Base-by-base conservation (phyloP, 208 protist genomes). In the Leishmania gerbilli region DNA sequence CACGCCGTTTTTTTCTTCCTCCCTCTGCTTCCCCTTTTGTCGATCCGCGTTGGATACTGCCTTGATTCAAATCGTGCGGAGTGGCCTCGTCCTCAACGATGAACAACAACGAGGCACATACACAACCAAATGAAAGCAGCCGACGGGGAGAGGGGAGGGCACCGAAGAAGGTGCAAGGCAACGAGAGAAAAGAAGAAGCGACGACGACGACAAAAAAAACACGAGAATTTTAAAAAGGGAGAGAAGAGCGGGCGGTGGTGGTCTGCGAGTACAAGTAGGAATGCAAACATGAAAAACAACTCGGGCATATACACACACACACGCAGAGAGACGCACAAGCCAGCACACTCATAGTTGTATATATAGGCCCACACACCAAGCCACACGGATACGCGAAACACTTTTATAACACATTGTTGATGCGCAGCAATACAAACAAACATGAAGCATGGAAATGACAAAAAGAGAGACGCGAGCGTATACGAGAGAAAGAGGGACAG, bases 401-500 rank as follows among this genome's bases (percentile, higher is more conserved):
- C 19, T 27, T 40, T 3, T 37, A 6, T 40, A 17, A 62, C 31
- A 8, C 71, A 76, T 60, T 31, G n/a, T 31, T n/a, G 71, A 40
- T 40, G 51, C 75, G 24, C 75, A n/a, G 58, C 17, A 24, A 15
- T 34, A 34, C 11, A 53, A 24, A 31, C 19, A 34, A 19, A 45
- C 37, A 15, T 55, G 11, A n/a, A 74, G 45, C 67, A 69, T 3
- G 3, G 34, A 79, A 77, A 37, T 37, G 1, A 77, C 5, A 80
- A 80, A 76, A 84, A 77, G 27, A 75, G 71, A 76, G 78, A 65
- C 80, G 37, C 45, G 60, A 77, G 9, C 2, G 75, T 27, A 75
- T 31, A 40, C 45, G 27, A 58, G 60, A 40, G 7, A 24, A 40
- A 31, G 49, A 9, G 67, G 7, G 17, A 15, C 55, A 13, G 42